Conservation (phyloP, 1,284 basidiomycete species). For the Ceratorhiza oryzae-sativae region DNA sequence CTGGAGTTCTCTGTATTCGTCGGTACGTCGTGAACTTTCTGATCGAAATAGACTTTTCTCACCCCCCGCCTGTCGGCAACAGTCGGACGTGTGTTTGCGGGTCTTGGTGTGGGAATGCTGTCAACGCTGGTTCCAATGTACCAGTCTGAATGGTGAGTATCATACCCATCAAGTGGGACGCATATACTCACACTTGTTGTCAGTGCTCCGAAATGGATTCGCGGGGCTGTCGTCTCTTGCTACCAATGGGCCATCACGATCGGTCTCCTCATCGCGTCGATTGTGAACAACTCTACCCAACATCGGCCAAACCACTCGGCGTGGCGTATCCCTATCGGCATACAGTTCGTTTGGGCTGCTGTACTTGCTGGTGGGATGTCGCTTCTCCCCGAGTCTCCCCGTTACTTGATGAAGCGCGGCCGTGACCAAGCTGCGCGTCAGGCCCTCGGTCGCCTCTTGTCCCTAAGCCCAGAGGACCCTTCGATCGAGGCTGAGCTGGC, state of each 20-base stretch:
- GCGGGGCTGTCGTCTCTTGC: conserved; percentile 82
- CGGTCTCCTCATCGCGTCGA: conserved; percentile 77
- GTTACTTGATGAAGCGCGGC: conserved; percentile 80
- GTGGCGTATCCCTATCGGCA: conserved; percentile 80
- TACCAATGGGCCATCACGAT: conserved; percentile 83
- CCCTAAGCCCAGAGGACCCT: conserved; percentile 59
- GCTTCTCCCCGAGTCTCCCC: conserved; percentile 82
- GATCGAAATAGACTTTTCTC: conserved; percentile 44
- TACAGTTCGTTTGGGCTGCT: conserved; percentile 76
- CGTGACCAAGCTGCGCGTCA: conserved; percentile 65
- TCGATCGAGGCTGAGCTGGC: conserved; percentile 66
- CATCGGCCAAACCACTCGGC: conserved; percentile 63
- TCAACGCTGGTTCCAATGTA: conserved; percentile 77
- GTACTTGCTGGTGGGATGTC: conserved; percentile 69
- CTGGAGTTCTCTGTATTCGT: conserved; percentile 49
- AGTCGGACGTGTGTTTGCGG: conserved; percentile 82
- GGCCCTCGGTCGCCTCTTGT: conserved; percentile 70
- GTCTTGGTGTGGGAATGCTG: conserved; percentile 80
- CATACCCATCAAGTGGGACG: background rate
- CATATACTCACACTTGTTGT: conserved; percentile 38
- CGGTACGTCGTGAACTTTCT: conserved; percentile 56
- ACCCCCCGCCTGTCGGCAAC: conserved; percentile 61
- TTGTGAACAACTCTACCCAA: conserved; percentile 81
- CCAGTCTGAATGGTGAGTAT: conserved; percentile 71
- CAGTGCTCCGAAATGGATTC: conserved; percentile 73